phyloP scores from a whole-genome alignment of 768 basidiomycete genomes.

The Panus rudis region DNA sequence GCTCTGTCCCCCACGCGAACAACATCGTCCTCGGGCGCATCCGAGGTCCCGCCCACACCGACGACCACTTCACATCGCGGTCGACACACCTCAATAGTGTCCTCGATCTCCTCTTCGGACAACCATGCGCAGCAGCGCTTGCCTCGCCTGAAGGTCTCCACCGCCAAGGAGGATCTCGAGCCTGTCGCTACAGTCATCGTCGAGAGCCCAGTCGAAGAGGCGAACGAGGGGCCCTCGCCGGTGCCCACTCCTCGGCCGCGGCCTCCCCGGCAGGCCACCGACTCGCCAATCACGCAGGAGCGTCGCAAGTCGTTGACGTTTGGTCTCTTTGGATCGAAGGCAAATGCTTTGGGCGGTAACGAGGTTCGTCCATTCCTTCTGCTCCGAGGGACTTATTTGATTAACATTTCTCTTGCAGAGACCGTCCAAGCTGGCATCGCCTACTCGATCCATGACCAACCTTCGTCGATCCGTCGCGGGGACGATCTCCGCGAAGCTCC shows the following conservation, averaged over 20 bases:
- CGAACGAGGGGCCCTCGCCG: conserved; percentile 8
- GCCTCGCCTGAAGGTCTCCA: neutral
- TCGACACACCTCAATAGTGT: conserved; percentile 7
- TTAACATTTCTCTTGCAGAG: neutral
- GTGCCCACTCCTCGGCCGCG: conserved; percentile 11
- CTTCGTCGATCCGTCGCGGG: conserved; percentile 40
- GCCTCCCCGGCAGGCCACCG: conserved; percentile 1
- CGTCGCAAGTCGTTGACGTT: conserved; percentile 30
- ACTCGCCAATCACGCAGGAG: conserved; percentile 2
- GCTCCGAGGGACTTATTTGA: neutral
- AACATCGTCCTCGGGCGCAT: conserved; percentile 10
- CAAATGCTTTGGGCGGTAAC: conserved; percentile 1
- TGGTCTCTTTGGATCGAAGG: conserved; percentile 11
- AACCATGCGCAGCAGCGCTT: neutral
- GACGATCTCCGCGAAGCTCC: conserved; percentile 19
- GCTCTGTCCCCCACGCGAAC: conserved; percentile 16
- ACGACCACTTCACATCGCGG: conserved; percentile 11
- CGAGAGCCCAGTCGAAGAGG: conserved; percentile 33
- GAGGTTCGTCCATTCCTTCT: conserved; percentile 5
- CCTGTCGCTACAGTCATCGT: conserved; percentile 18
- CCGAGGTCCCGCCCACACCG: conserved; percentile 18
- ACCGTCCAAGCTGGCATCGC: conserved; percentile 10
- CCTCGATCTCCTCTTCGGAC: conserved; percentile 8
- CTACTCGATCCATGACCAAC: conserved; percentile 34
- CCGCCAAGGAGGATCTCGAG: neutral